Evolutionary conservation across 1,284 basidiomycete species (phyloP), one percentile per base, ranked within the genome.

Genomic region (Grifola frondosa): DNA sequence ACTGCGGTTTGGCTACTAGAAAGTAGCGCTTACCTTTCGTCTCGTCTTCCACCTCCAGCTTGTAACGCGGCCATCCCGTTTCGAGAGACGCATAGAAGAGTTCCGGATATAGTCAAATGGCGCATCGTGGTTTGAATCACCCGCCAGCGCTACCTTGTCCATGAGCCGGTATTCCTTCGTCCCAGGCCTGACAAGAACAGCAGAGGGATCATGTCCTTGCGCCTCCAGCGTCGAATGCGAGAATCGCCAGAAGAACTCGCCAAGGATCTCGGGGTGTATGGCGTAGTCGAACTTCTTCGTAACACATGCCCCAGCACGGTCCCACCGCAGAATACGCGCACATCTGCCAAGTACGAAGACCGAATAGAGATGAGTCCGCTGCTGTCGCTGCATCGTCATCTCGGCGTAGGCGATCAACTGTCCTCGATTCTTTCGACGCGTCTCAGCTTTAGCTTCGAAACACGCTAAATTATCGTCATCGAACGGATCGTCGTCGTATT

Each of bases 291-390:
- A 49, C 1, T 42, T 23, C 9, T 21, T 16, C 3, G 44, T 26
- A 0, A 42, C 33, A 12, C 45, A 11, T 21, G 39, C 40, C 1
- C 48, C 48, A 5, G 43, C 26, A 9, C 48, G 43, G 19, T 49
- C 45, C 45, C 45, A 46, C 13, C 41, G 41, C 17, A 36, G 15
- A 6, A 49, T 17, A 1, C 48, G 43, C 3, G 48, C 44, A 3
- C 7, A 15, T 1, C 38, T 44, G 16, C 44, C 44, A 6, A 25
- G 20, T 13, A 49, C 15, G 4, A 31, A 28, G 5, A 49, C 34
- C 2, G 48, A 37, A 33, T 37, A 46, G 3, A 40, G 9, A 9
- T 7, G 25, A 3, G 5, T 2, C n/a, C 48, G 40, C 8, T 46
- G 37, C 23, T 49, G 48, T 8, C 48, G 36, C 12, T 28, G 22